Percentiles rank a stretch among this genome's conserved stretches.
These are phyloP conservation scores for Scutellaria barbata DNA, from an alignment of 257 asterid genomes.

Conservation along the genomic window DNA sequence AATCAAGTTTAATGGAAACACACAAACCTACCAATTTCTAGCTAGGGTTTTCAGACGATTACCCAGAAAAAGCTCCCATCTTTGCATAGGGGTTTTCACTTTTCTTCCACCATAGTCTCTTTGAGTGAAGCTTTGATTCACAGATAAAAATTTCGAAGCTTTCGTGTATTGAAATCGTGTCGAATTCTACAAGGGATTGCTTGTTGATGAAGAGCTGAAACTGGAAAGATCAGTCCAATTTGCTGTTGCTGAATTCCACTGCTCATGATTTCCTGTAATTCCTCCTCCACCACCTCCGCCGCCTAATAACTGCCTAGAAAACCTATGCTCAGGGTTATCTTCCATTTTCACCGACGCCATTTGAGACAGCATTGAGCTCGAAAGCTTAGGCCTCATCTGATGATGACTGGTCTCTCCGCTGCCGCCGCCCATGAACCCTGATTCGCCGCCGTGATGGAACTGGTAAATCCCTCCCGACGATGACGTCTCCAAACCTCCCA, in stretches of 20 bases:
- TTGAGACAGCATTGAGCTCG: slow-evolving; percentile 53
- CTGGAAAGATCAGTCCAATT: slow-evolving; percentile 77
- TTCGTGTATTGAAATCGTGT: neutral
- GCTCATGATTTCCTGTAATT: slow-evolving; percentile 44
- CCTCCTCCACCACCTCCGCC: slow-evolving; percentile 42
- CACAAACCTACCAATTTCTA: slow-evolving; percentile 43
- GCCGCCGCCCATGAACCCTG: slow-evolving; percentile 47
- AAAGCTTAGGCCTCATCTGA: slow-evolving; percentile 50
- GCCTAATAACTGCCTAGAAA: slow-evolving; percentile 65
- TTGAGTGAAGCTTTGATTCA: slow-evolving; percentile 18
- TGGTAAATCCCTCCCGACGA: slow-evolving; percentile 45
- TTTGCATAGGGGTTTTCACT: slow-evolving; percentile 6
- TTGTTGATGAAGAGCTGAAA: slow-evolving; percentile 78
- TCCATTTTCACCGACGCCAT: slow-evolving; percentile 71
- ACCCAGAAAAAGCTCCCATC: slow-evolving; percentile 5
- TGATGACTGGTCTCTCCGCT: slow-evolving; percentile 42
- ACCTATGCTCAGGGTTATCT: slow-evolving; percentile 49
- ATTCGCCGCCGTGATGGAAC: slow-evolving; percentile 46
- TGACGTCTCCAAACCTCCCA: slow-evolving; percentile 49
- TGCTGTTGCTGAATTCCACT: slow-evolving; percentile 48
- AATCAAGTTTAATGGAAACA: slow-evolving; percentile 32
- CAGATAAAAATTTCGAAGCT: slow-evolving; percentile 31
- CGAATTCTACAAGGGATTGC: slow-evolving; percentile 51
- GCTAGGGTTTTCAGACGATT: slow-evolving; percentile 57
- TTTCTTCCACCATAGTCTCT: neutral